Base-by-base conservation (phyloP, 1,284 basidiomycete genomes). In the Schizophyllum commune region DNA sequence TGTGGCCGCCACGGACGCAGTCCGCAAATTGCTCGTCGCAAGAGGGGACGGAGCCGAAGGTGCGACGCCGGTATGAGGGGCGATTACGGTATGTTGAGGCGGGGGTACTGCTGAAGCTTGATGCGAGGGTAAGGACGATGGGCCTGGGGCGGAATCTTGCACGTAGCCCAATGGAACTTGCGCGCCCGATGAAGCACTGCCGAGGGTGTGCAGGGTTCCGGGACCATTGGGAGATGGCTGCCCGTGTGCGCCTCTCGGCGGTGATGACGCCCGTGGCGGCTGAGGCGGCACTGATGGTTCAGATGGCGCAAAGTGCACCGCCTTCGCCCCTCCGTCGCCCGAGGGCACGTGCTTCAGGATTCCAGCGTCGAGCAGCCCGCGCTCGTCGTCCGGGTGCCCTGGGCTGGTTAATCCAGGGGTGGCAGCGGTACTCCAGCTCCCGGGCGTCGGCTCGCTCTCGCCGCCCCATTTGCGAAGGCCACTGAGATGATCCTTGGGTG, bases 371-470 rank as follows among this genome's bases (percentile, higher is more conserved):
- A 17, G 13, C 13, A 13, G 13, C 9, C 39, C 63, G 51, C 32
- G 57, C 62, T 21, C 57, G 39, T 47, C 39, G 9, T 17, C 39
- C 17, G 13, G 39, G 2, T 47, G 17, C 13, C 8, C 39, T 3
- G 39, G 39, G 17, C 39, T 47, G 9, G 39, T 47, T 3, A 47
- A 13, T 17, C 87, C 87, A 13, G 85, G 85, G 1, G 85, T 88
- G 13, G 86, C 85, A 4, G 79, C 77, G 1, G 83, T 84, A 65
- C 85, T 89, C 84, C 84, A 88, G 58, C 72, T 76, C 1, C 80
- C 81, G 11, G 84, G 79, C n/a, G 77, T 82, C 53, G 72, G 67
- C 15, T 74, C 71, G 20, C 69, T 74, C 51, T 71, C 68, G 51
- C 71, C 71, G 52, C 63, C 65, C 60, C 65, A 65, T 4, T 15